Evolutionary conservation across 2,329 filamentous ascomycete species (phyloP), one percentile per base, ranked within the genome.

Genomic region (Chaetomium sp.): DNA sequence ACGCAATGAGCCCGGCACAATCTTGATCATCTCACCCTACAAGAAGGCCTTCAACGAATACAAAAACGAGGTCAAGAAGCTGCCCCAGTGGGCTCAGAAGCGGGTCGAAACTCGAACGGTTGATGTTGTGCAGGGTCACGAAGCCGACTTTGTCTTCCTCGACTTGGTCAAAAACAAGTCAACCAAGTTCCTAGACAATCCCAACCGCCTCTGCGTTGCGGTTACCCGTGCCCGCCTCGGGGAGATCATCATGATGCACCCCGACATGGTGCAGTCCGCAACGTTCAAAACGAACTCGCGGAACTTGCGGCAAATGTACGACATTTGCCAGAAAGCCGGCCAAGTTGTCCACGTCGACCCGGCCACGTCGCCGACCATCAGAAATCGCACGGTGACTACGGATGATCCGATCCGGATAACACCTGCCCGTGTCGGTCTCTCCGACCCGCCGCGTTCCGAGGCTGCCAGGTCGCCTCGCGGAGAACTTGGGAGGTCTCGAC

Each of bases 101-200:
- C 71, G 79, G 1, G 76, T 82, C 0, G 73, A 78, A 27, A 76
- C 80, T 0, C 67, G 81, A 21, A 83, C 80, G 0, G 76, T 82
- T 0, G 81, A 82, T 57, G 79, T 76, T 4, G 77, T 79, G 0
- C 81, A 82, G 47, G 81, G 81, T 0, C 79, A 81, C 16, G 79
- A 83, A 63, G 80, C 81, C 0, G 81, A 83, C 49, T 73, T 82
- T 5, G 79, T 83, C 0, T 78, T 82, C 38, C 72, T 83, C 0
- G 81, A 83, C 70, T 74, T 82, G 66, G 80, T 82, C 2, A 73
- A 78, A n/a, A 77, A 77, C 0, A 71, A 69, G 0, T 72, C 71
- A 0, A 77, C 78, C 0, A 74, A 73, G 0, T 82, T 82, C 57
- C 77, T 82, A 70, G 76, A 82, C 25, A 77, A 82, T 19, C 72